Conservation (phyloP, 495 filamentous ascomycete genomes). For the Hyphodiscus hymeniophilus region DNA sequence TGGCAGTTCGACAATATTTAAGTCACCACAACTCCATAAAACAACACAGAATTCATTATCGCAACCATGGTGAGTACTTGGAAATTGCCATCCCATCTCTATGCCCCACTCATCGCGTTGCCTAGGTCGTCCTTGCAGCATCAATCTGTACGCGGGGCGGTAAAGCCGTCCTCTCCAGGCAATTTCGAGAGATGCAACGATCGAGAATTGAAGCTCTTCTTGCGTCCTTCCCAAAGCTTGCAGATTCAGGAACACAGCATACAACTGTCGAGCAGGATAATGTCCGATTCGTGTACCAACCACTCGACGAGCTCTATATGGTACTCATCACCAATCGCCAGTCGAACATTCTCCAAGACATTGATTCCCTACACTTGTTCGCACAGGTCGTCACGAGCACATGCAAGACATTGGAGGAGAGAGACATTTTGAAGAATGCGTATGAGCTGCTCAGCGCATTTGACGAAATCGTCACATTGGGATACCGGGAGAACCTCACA, state of each 20-base stretch:
- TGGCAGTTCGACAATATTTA: not conserved
- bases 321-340: constrained; percentile 98
- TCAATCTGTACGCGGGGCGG: constrained; percentile 98
- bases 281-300: constrained; percentile 98
- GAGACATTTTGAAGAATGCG: constrained; percentile 88
- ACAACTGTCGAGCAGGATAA: constrained; percentile 98
- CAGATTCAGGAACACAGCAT: constrained; percentile 89
- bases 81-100: not conserved
- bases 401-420: constrained; percentile 91
- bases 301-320: constrained; percentile 97
- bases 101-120: constrained; percentile 13
- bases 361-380: constrained; percentile 94
- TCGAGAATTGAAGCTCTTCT: constrained; percentile 94
- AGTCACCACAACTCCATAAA: constrained; percentile 1
- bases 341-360: constrained; percentile 98
- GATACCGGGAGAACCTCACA: constrained; percentile 92
- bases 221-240: constrained; percentile 93
- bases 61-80: constrained; percentile 18
- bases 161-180: constrained; percentile 91
- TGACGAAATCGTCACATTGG: constrained; percentile 90
- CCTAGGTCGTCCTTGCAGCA: constrained; percentile 91
- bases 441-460: constrained; percentile 94
- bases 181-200: constrained; percentile 93
- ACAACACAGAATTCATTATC: constrained; percentile 21
- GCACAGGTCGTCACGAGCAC: constrained; percentile 94